Evolutionary conservation across 257 asterid species (phyloP), one percentile per base, ranked within the genome.

Genomic region (Petunia secreta): DNA sequence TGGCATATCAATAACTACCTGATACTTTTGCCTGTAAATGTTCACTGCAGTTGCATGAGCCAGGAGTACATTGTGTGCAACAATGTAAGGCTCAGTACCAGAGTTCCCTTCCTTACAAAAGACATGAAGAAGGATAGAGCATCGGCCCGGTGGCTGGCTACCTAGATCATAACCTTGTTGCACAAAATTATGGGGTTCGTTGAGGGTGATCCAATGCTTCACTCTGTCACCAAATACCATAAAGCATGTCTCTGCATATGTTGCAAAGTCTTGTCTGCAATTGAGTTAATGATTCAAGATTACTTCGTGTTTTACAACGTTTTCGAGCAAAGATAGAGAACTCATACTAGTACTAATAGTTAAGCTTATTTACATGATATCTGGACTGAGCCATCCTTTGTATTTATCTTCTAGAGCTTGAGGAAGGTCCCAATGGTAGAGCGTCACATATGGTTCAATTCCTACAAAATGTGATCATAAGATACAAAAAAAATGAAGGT

Each of bases 351-450:
- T 25, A 25, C 25, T 25, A 25, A 25, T 25, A 37, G 7, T 10
- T 10, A 36, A 15, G 37, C 13, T 63, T 5, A 76, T 10, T 85
- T 89, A 92, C 98, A 93, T 87, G 88, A 84, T 93, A 16, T 85
- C 86, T 38, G 88, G 89, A 86, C 84, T 85, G 50, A 93, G 81
- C 97, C 96, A 95, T 40, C 98, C 97, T 0, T 37, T 78, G 75
- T 95, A 95, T 82, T 60, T 82, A 75, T 93, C 97, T 38, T 93
- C 85, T 1, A 95, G 90, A 39, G 86, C 81, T 80, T 89, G 97
- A 75, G 99, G 97, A 41, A 90, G 91, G 75, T 95, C 98, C 97
- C 97, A 95, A 66, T 93, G 99, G 85, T 85, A 95, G 64, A 94
- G 86, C 9, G 98, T 93, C 69, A 92, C 92, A 44, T 90, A 95